Evolutionary conservation across 176 grass and related monocot genomes (phyloP).

Genomic region (Thinopyrum elongatum): DNA sequence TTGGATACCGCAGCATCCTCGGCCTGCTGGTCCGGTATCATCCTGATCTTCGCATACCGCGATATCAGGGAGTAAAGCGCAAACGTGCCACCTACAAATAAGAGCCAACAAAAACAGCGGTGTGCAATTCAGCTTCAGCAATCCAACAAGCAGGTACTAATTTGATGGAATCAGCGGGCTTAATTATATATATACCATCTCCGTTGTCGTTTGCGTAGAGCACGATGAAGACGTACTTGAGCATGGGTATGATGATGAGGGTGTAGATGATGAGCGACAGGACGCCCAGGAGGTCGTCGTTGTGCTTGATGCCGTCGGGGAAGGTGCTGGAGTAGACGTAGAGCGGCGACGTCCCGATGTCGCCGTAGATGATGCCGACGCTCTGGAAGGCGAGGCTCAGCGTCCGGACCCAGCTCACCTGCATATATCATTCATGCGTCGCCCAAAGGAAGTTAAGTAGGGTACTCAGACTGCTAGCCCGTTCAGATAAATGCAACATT

Average conservation of each 20-base stretch:
- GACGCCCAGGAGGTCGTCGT: slow-evolving; percentile 51
- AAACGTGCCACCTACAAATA: slow-evolving; percentile 37
- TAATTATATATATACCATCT: slow-evolving; percentile 30
- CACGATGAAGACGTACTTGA: slow-evolving; percentile 63
- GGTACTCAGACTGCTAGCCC: too few relatives aligned
- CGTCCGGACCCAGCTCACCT: slow-evolving; percentile 38
- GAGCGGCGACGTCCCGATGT: slow-evolving; percentile 74
- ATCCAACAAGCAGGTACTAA: not conserved
- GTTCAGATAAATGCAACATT: too few relatives aligned
- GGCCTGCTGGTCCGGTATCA: slow-evolving; percentile 63
- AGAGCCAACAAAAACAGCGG: too few relatives aligned
- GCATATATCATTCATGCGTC: not conserved
- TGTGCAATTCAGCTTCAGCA: not conserved
- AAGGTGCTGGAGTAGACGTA: slow-evolving; percentile 67
- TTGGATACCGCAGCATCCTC: slow-evolving; percentile 62
- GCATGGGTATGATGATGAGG: slow-evolving; percentile 50
- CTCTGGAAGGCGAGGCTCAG: slow-evolving; percentile 62
- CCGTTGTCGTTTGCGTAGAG: slow-evolving; percentile 42
- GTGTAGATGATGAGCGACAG: slow-evolving; percentile 79
- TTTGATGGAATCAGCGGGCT: not conserved
- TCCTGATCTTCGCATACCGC: slow-evolving; percentile 48
- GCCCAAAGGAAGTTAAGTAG: not conserved
- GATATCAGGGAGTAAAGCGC: slow-evolving; percentile 47
- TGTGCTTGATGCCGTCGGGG: slow-evolving; percentile 43
- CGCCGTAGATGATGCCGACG: slow-evolving; percentile 68